Evolutionary conservation across 2,329 filamentous ascomycete genomes (phyloP), one percentile per base, ranked within the genome.

Genomic region (Penicillium sp.): DNA sequence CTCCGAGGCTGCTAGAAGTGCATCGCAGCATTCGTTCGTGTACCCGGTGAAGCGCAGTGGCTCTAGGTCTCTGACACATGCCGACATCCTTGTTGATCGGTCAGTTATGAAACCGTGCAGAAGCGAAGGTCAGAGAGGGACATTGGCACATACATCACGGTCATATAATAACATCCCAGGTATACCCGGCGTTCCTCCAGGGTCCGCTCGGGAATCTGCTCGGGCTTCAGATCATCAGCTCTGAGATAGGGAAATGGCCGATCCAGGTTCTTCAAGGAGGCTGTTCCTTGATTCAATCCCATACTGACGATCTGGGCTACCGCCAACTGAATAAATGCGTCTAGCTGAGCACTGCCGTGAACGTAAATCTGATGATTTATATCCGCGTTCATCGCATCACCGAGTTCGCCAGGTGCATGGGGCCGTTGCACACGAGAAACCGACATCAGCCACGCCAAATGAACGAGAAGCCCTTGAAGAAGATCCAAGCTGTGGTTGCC

Each of bases 141-240:
- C 20, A 5, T 6, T 23, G 13, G 23, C 7, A 60, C 73, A 53
- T 61, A 79, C 76, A 70, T 67, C 7, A 75, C 78, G 10, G 67
- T 72, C 19, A 80, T 45, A 43, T 77, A 79, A 71, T 76, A 80
- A 2, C 75, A 71, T 0, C 74, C 77, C 1, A 77, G 61, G 0
- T 79, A 62, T 0, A 71, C 66, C n/a, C 77, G 67, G 7, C 71
- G 65, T 45, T 80, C 77, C 26, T 79, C 77, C 6, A 75, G 69
- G 0, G 71, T 75, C 3, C 75, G 67, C 2, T 58, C 54, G 2
- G 36, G 36, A 15, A 51, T 58, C 0, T 68, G 63, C 19, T 62
- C n/a, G 27, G 33, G 8, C 14, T 37, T 7, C 3, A 35, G 8
- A 10, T 28, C 27, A 11, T 14, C 13, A 11, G 44, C 44, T 33